Base-by-base conservation (phyloP, 306 rosid species). In the Cucurbita moschata region DNA sequence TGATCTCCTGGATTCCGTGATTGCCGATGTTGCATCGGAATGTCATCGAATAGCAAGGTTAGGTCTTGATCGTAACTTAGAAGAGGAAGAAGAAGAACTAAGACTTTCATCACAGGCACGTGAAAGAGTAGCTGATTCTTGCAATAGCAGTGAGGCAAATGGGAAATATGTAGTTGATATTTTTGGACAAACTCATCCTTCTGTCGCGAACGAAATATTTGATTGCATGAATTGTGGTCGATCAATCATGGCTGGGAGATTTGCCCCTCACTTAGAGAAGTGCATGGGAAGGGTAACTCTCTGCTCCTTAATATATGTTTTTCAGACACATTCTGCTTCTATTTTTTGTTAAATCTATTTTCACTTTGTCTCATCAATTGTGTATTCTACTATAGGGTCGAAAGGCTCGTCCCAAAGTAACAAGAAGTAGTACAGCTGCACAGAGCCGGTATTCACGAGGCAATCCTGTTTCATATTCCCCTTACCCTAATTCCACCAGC, bases 191-290 rank as follows among this genome's bases (percentile, higher is more conserved):
- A 86, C 79, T 35, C 99, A 91, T 85, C 97, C 99, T 72, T 18
- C 97, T 5, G 89, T 95, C 21, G 99, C 99, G 50, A 85, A 63
- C 68, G 97, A 95, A 57, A 74, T 89, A 79, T 89, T 95, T 57
- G 86, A 85, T 13, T 95, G 99, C 87, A 89, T 95, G 99, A 95
- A 95, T 68, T 95, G 99, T 63, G 82, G 89, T 72, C 86, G 99
- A 55, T 60, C 96, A 49, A 85, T 91, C 65, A 64, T 83, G 82
- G 99, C 99, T 38, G 99, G 99, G 74, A 91, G 87, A 82, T 95
- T 95, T 77, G 99, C 99, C 65, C 99, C 99, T 79, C 99, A 95
- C 83, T 72, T 95, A 75, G 99, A 95, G 79, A 95, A 95, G 85
- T 95, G 99, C 86, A 95, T 95, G 99, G 99, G 99, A 65, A 95